Conservation (phyloP, 495 filamentous ascomycete genomes). For the Sphaerosporella brunnea region DNA sequence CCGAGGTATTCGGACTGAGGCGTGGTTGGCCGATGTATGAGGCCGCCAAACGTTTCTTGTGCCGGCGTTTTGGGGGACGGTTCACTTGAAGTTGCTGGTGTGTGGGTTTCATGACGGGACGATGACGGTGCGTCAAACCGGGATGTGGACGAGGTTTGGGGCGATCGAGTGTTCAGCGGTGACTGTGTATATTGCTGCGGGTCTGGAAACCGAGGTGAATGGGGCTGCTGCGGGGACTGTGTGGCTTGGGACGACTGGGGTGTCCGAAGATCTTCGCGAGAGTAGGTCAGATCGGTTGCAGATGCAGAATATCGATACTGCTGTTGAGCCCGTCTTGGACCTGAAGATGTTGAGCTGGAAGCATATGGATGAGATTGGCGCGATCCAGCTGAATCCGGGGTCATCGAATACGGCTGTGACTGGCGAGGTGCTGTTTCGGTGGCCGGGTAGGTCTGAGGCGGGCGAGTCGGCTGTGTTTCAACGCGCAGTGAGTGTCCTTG, state of each 20-base stretch:
- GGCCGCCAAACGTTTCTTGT: background rate
- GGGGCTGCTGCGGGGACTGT: background rate
- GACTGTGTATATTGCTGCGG: background rate
- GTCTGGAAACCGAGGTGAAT: background rate
- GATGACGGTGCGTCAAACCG: background rate
- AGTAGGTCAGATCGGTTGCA: background rate
- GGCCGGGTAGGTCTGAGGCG: too few relatives aligned
- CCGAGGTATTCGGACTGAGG: conserved; percentile 3
- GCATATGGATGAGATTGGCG: conserved; percentile 3
- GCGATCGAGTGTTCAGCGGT: background rate
- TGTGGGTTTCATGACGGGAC: background rate
- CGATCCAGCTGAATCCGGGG: background rate
- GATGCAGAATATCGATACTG: too few relatives aligned
- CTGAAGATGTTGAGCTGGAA: background rate
- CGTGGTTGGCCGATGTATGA: background rate
- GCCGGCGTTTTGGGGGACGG: background rate
- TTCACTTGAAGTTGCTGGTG: background rate
- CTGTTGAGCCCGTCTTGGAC: background rate
- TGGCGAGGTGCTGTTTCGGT: background rate
- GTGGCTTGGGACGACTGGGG: background rate
- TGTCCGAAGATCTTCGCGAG: background rate
- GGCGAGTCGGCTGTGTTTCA: too few relatives aligned
- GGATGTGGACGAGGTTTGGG: background rate
- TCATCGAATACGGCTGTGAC: background rate
- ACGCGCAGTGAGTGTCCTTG: too few relatives aligned